phyloP scores from a whole-genome alignment of 2,329 filamentous ascomycete species.

The Cytospora chrysosperma region DNA sequence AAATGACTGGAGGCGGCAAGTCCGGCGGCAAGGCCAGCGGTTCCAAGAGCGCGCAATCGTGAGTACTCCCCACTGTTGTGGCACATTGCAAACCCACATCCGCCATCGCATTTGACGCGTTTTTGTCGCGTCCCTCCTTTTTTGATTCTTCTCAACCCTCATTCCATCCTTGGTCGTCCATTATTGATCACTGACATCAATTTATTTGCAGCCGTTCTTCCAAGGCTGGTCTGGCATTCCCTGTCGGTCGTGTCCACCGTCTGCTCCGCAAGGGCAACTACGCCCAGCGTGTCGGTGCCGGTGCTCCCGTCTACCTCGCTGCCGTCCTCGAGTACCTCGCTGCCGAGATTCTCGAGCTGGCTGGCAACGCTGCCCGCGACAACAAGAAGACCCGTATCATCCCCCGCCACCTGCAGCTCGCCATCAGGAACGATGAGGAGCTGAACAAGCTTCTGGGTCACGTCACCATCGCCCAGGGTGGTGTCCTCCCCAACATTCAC shows the following conservation, averaged over 20 bases:
- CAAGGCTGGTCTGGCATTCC: slow-evolving; percentile 98
- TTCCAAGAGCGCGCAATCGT: slow-evolving; percentile 99
- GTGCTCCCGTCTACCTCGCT: slow-evolving; percentile 94
- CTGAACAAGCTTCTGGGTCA: slow-evolving; percentile 97
- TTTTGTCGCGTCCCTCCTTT: slow-evolving; percentile 40
- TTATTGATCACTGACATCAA: slow-evolving; percentile 38
- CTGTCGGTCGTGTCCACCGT: slow-evolving; percentile 98
- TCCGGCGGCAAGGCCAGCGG: slow-evolving; percentile 99
- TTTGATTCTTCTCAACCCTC: slow-evolving; percentile 14
- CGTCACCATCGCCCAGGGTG: slow-evolving; percentile 95
- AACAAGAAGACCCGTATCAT: slow-evolving; percentile 99
- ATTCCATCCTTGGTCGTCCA: slow-evolving; percentile 25
- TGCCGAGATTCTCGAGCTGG: slow-evolving; percentile 97
- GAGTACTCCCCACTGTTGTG: slow-evolving; percentile 46
- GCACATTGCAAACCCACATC: background rate
- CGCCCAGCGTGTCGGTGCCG: slow-evolving; percentile 98
- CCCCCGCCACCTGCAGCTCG: slow-evolving; percentile 95
- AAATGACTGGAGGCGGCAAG: slow-evolving; percentile 99
- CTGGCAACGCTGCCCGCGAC: slow-evolving; percentile 96
- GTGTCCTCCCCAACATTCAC: slow-evolving; percentile 96
- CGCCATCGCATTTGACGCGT: slow-evolving; percentile 11
- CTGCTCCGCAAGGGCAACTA: slow-evolving; percentile 99
- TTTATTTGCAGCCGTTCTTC: slow-evolving; percentile 77
- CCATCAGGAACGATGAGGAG: slow-evolving; percentile 99
- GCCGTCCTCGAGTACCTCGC: slow-evolving; percentile 98